Percentiles rank a stretch among this genome's conserved stretches.
Conservation (phyloP, 2,329 filamentous ascomycete species). For the Fusarium lateritium region DNA sequence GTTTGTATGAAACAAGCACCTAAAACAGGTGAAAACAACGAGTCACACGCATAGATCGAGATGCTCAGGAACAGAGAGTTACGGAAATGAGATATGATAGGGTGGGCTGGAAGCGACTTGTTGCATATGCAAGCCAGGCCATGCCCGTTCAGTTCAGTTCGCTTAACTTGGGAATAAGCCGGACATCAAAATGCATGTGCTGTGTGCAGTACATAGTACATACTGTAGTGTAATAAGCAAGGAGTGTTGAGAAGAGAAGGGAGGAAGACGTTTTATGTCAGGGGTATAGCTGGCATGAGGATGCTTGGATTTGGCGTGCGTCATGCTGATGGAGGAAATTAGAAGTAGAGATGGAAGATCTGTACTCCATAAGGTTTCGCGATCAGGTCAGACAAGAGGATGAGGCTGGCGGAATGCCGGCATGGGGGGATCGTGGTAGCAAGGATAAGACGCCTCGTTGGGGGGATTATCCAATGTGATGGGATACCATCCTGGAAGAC, state of each 20-base stretch:
- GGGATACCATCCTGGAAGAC: slow-evolving; percentile 6
- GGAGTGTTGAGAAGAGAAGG: background rate
- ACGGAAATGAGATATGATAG: slow-evolving; percentile 36
- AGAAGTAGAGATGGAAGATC: slow-evolving; percentile 14
- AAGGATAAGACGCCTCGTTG: slow-evolving; percentile 26
- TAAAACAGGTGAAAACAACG: slow-evolving; percentile 30
- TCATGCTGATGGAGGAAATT: slow-evolving; percentile 20
- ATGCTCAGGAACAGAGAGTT: slow-evolving; percentile 23
- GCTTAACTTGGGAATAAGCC: slow-evolving; percentile 18
- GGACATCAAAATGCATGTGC: background rate
- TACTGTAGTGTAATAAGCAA: background rate
- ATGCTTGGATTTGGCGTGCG: slow-evolving; percentile 1
- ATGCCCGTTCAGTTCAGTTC: slow-evolving; percentile 13
- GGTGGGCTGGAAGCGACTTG: slow-evolving; percentile 25
- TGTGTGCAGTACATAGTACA: background rate
- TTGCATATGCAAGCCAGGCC: slow-evolving; percentile 11
- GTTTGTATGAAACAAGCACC: slow-evolving; percentile 20
- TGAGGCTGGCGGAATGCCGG: slow-evolving; percentile 27
- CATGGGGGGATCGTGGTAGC: slow-evolving; percentile 23
- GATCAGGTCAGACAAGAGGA: slow-evolving; percentile 6
- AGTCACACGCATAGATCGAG: slow-evolving; percentile 27
- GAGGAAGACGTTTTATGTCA: background rate
- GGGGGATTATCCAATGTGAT: slow-evolving; percentile 20
- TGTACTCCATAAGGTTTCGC: slow-evolving; percentile 1
- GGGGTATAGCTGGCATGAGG: background rate